Evolutionary conservation across 2,329 filamentous ascomycete species (phyloP), one percentile per base, ranked within the genome.

Genomic region (Ampelomyces quisqualis): DNA sequence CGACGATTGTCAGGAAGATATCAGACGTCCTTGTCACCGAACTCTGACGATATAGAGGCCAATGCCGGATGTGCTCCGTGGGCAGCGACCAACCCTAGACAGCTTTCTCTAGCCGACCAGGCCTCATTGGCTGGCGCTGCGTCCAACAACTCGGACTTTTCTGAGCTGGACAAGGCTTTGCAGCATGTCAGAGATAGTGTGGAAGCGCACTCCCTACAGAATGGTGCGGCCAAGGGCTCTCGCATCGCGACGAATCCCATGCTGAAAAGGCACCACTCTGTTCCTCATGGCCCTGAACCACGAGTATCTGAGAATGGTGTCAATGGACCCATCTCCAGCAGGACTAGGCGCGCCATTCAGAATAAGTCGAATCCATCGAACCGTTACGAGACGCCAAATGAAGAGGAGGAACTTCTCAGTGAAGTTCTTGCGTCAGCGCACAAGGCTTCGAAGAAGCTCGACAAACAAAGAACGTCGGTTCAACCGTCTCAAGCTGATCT

Each of bases 391-490:
- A 90, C 90, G 0, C 89, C 93, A 1, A 90, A 95, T 58, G 93
- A 98, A 69, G 91, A 97, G 63, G 93, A 98, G 45, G 93, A 98
- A 70, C 78, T 98, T 7, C 77, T 97, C 7, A 90, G 96, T 55
- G 93, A 98, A 69, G 90, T 84, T 14, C 75, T 96, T 28, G 79
- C 83, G 34, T 88, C 87, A 5, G 87, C 90, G 0, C 84, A 85
- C 57, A 81, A 80, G 47, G 88, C 84, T 6, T 86, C 87, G 60
- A 85, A 81, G 62, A 82, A 82, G 7, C 75, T 95, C 45, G 88
- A 82, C 42, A 47, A 51, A 31, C 64, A 54, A 78, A 63, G 78
- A 71, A 62, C 71, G 73, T 41, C 48, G 17, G 45, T 51, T 35
- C 73, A 71, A 34, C 70, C 73, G 31, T 69, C 71, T 2, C 82